Evolutionary conservation across 495 filamentous ascomycete species (phyloP).

Genomic region (Ramalina intermedia): DNA sequence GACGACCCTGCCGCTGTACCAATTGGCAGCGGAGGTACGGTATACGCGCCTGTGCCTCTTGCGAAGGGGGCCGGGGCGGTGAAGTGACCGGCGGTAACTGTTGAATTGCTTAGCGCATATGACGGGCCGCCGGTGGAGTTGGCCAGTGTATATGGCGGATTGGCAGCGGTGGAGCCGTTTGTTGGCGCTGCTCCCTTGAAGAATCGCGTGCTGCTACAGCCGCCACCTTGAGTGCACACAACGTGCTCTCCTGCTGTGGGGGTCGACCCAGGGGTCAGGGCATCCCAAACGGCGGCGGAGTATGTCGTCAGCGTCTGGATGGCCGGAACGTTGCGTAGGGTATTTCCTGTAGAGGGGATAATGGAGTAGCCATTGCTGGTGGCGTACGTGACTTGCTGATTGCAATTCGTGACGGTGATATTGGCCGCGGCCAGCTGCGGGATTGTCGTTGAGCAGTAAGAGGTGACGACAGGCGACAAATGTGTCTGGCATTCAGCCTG

Average conservation of each 20-base stretch:
- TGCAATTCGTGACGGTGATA: slow-evolving; percentile 3
- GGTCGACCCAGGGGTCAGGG: background rate
- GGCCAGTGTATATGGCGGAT: no score
- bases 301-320: slow-evolving; percentile 2
- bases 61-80: no score
- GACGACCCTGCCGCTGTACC: no score
- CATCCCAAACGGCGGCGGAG: slow-evolving; percentile 6
- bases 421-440: background rate
- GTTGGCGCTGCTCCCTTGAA: no score
- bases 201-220: background rate
- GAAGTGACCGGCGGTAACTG: no score
- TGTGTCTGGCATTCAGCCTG: background rate
- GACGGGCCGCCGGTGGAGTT: no score
- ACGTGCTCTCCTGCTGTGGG: background rate
- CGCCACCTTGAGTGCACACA: background rate
- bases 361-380: background rate
- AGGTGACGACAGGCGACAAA: background rate
- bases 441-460: slow-evolving; percentile 6
- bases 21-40: no score
- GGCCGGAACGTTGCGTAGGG: background rate
- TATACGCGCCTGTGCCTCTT: no score
- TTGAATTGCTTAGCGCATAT: no score
- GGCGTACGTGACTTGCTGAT: slow-evolving; percentile 6
- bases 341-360: background rate
- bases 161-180: no score